Evolutionary conservation across 108 stramenopile species (phyloP).

Genomic region (Craspedostauros australis): DNA sequence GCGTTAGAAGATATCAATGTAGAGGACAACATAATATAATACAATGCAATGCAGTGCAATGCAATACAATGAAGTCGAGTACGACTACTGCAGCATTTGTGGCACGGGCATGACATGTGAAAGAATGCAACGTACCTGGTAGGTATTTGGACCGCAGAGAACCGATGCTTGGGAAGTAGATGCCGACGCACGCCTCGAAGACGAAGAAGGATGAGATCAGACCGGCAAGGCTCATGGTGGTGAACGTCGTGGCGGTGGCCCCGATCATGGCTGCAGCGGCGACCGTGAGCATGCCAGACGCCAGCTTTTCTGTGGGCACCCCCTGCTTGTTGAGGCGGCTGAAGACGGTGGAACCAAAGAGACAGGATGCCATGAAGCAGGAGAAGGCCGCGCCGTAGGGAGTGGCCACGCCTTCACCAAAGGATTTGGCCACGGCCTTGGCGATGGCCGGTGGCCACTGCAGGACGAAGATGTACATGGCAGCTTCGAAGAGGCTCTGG

Average conservation of each 20-base stretch:
- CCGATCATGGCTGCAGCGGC: constrained; percentile 80
- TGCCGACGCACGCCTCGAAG: constrained; percentile 95
- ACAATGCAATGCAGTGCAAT: too few species aligned
- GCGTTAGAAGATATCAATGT: too few species aligned
- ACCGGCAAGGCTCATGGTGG: constrained; percentile 23
- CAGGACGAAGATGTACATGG: constrained; percentile 95
- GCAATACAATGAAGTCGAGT: too few species aligned
- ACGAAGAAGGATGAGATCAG: constrained; percentile 67
- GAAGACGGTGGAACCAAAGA: constrained; percentile 85
- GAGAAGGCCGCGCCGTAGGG: constrained; percentile 90
- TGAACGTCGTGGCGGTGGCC: constrained; percentile 50
- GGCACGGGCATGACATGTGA: too few species aligned
- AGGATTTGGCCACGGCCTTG: constrained; percentile 49
- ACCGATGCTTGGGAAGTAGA: constrained; percentile 95
- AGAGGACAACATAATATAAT: too few species aligned
- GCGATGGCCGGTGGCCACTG: constrained; percentile 92
- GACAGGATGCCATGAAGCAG: constrained; percentile 91
- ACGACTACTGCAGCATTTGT: too few species aligned
- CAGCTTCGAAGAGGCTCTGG: constrained; percentile 92
- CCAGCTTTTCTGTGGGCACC: constrained; percentile 69
- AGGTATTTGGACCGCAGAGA: constrained; percentile 93
- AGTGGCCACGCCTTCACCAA: constrained; percentile 48
- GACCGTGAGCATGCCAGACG: constrained; percentile 65
- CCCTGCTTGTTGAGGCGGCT: constrained; percentile 55
- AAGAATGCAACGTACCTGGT: too few species aligned